These are phyloP conservation scores for Achaetomiella virescens DNA, from an alignment of 495 filamentous ascomycete species.

Conservation along the genomic window DNA sequence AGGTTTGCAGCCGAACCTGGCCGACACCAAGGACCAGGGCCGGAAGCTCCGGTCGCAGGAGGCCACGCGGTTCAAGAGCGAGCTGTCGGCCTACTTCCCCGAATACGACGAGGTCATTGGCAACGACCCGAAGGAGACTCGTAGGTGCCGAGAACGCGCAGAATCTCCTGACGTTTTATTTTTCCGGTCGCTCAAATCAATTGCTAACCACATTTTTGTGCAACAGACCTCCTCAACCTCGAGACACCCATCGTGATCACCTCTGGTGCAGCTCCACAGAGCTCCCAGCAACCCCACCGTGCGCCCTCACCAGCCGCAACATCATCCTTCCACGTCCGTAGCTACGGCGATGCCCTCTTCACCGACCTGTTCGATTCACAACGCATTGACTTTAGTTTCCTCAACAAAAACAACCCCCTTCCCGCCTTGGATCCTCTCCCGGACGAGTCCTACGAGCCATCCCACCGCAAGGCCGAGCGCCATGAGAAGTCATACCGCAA, in stretches of 20 bases:
- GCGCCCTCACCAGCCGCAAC: conserved; percentile 5
- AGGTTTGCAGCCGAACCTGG: conserved; percentile 38
- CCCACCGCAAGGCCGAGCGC: conserved; percentile 74
- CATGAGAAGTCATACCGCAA: conserved; percentile 90
- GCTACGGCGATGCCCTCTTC: conserved; percentile 42
- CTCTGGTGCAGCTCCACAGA: conserved; percentile 3
- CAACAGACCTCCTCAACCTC: conserved; percentile 50
- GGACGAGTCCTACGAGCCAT: conserved; percentile 59
- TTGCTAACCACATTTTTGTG: conserved; percentile 26
- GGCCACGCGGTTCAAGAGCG: conserved; percentile 68
- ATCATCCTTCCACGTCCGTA: conserved; percentile 33
- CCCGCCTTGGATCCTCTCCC: conserved; percentile 54
- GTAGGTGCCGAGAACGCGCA: conserved; percentile 44
- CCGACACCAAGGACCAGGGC: conserved; percentile 39
- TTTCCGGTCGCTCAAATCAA: conserved; percentile 20
- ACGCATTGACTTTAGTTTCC: conserved; percentile 50
- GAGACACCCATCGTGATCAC: conserved; percentile 56
- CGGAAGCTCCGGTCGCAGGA: conserved; percentile 53
- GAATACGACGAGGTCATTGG: conserved; percentile 89
- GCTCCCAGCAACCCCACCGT: conserved; percentile 14
- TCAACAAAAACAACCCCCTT: conserved; percentile 18
- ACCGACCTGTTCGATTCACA: conserved; percentile 47
- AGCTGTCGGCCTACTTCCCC: conserved; percentile 78
- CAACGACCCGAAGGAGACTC: conserved; percentile 66
- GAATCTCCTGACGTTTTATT: conserved; percentile 9